Base-by-base conservation (phyloP, 2,329 filamentous ascomycete species). In the Zasmidium citrigriseum region DNA sequence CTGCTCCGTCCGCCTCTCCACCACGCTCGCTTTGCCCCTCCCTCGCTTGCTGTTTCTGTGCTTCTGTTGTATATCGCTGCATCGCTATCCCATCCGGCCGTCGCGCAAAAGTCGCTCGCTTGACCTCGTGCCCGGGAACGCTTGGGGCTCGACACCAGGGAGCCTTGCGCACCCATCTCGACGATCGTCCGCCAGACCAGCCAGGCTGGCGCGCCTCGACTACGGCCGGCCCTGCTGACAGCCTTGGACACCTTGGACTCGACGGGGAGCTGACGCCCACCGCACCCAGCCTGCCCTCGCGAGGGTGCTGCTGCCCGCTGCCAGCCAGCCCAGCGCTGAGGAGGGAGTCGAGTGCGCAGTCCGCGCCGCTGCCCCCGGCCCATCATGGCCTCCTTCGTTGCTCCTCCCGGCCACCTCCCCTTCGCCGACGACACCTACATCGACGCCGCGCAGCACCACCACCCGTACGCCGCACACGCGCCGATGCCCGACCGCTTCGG, bases 331-430 rank as follows among this genome's bases (percentile, higher is more conserved):
- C 16, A 11, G 34, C 34, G 34, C 34, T 7, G 5, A 41, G 34
- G 34, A 41, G 34, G 34, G 18, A n/a, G 18, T n/a, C 4, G 5
- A 41, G 34, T n/a, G 34, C 34, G 18, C 12, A 11, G 34, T 4
- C 34, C 5, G 4, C 27, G 7, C 27, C 27, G 27, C 27, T 14
- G 7, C 14, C 27, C 27, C 34, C 34, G 34, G 34, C 34, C 34
- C 52, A 52, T 29, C 61, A 64, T 66, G 61, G 61, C 61, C 41
- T 64, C 59, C 64, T 60, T 61, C 47, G 64, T 54, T 45, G 22
- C 54, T 46, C 11, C 58, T 51, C 12, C 51, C 48, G 41, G 27
- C 21, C 34, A 52, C 34, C 7, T 10, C 4, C 45, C 29, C 23
- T 38, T 34, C 29, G 24, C 44, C 20, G 24, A 22, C 34, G 34